Base-by-base conservation (phyloP, 2,329 filamentous ascomycete species). In the Phyllosticta citrichinensis region DNA sequence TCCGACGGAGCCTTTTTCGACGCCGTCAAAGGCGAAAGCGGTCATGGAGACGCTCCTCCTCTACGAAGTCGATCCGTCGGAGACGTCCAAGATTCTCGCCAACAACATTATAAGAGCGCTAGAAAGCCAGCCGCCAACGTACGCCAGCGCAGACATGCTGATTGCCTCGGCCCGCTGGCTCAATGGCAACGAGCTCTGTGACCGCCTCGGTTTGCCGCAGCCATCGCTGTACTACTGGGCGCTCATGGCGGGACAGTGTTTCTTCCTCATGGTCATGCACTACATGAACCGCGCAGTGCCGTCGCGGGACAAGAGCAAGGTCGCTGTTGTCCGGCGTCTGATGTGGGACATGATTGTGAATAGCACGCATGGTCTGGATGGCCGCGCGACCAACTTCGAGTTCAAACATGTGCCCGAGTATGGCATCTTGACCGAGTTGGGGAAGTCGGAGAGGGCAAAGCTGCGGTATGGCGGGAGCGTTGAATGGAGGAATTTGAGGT, bases 71-170 rank as follows among this genome's bases (percentile, higher is more conserved):
- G 69, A 81, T 25, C 88, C 89, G 0, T 85, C 83, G 0, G 73
- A 79, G 0, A 87, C 81, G 20, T 86, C 83, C 0, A 79, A 79
- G 54, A 77, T 86, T 6, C 77, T 93, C 25, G 87, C 87, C 2
- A 87, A 87, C 71, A 93, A 92, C 68, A 87, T 92, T 67, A 85
- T 93, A 65, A 79, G 82, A 3, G 82, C 82, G 2, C 77, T 92
- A n/a, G 80, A 86, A 66, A 78, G 80, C 56, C 82, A 83, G 51
- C 82, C 87, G 0, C 89, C 89, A 0, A 79, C 83, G 0, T 86
- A 84, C 65, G 80, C 86, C 0, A 86, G 84, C 1, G 79, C 81
- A 5, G 82, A 84, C 55, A 89, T 90, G 70, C 78, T 92, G 58
- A 79, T 83, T 56, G 88, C 87, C 0, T 81, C 83, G 68, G 83